Conservation (phyloP, 2,329 filamentous ascomycete species). For the Cercospora sp. region DNA sequence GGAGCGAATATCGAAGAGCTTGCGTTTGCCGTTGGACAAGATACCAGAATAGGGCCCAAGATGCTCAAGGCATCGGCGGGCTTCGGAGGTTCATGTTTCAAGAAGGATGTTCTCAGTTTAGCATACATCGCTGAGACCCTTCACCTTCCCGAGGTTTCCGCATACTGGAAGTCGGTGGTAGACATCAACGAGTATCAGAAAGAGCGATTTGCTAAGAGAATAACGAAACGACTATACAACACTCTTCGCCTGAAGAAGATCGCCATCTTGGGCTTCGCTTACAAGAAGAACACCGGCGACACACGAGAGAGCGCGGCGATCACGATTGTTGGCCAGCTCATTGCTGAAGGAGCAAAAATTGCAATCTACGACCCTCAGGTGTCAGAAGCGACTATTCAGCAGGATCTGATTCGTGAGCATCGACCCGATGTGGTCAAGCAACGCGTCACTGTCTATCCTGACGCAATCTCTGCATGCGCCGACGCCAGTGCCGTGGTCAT, state of each 20-base stretch:
- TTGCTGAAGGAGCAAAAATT: slow-evolving; percentile 64
- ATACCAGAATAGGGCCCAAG: slow-evolving; percentile 69
- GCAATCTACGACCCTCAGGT: slow-evolving; percentile 66
- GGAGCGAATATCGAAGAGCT: slow-evolving; percentile 77
- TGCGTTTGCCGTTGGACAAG: slow-evolving; percentile 63
- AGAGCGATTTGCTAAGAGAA: slow-evolving; percentile 65
- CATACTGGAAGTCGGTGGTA: slow-evolving; percentile 74
- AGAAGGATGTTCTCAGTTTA: slow-evolving; percentile 75
- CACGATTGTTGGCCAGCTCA: slow-evolving; percentile 65
- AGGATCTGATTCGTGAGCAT: slow-evolving; percentile 35
- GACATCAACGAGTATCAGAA: slow-evolving; percentile 76
- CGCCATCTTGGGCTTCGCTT: slow-evolving; percentile 71
- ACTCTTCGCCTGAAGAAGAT: slow-evolving; percentile 71
- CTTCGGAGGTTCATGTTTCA: slow-evolving; percentile 79
- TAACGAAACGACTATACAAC: slow-evolving; percentile 68
- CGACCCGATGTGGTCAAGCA: slow-evolving; percentile 32
- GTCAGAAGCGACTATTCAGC: slow-evolving; percentile 38
- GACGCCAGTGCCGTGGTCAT: slow-evolving; percentile 40
- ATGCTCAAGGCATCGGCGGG: slow-evolving; percentile 75
- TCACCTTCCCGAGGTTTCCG: slow-evolving; percentile 68
- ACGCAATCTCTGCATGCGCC: slow-evolving; percentile 39
- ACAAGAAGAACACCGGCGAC: slow-evolving; percentile 78
- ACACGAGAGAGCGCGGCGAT: slow-evolving; percentile 70
- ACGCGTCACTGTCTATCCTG: slow-evolving; percentile 34
- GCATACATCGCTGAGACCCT: slow-evolving; percentile 72